Evolutionary conservation across 192 early-diverging fungal species (phyloP), one percentile per base, ranked within the genome.

Genomic region (Mortierella hygrophila): DNA sequence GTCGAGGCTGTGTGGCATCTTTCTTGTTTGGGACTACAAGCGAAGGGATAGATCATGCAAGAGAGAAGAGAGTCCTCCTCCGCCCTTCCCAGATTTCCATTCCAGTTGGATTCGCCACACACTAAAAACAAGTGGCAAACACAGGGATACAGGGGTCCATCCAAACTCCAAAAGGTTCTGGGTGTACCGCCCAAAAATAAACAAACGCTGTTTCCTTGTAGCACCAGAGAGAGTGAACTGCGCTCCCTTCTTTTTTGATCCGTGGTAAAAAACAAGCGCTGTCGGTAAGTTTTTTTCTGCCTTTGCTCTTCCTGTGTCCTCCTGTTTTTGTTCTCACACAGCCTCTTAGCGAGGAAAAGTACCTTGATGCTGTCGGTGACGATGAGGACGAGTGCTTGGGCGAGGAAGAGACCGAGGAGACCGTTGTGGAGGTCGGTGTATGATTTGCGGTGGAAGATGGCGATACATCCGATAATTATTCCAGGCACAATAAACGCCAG

Each of bases 311-410:
- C 29, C 21, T 77, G 69, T 35, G n/a, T 21, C 42, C 6, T 40
- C 38, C 38, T 40, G 38, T 40, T 40, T 3, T 6, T 40, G 6
- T 40, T 72, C 46, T 0, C 46, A 46, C 49, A 52, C 0, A 46
- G 44, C 44, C 11, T 46, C 11, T 46, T 18, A 5, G 9, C 44
- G 11, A 26, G 46, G 11, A 26, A 60, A 60, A 21, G 29, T 89
- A 91, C 89, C 82, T 93, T 93, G 68, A 93, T 77, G 26, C 89
- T 77, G 55, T 91, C 86, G 5, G 90, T 91, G 23, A 93, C 88
- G 72, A 89, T 82, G 23, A 91, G 82, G 7, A 88, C 90, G 41
- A 91, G 79, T 9, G 89, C 76, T 38, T 90, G 82, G 8, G 88
- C 78, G 8, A 91, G 82, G 23, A 84, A 76, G 4, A 93, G 81